Conservation (phyloP, 2,329 filamentous ascomycete genomes). For the Arachnomyces sp. region DNA sequence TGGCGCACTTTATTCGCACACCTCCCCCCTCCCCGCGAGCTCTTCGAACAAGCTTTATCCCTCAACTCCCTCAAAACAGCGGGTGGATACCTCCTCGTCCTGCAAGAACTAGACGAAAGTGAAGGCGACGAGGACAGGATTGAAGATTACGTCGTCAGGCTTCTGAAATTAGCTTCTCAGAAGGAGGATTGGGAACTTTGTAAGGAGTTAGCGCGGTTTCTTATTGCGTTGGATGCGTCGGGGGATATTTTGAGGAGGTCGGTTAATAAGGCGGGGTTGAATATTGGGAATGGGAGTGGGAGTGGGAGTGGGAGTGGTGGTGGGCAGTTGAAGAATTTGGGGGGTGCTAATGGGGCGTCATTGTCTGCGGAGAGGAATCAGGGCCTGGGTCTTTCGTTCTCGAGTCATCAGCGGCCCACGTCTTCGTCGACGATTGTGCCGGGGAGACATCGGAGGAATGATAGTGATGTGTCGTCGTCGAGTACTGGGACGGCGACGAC, state of each 20-base stretch:
- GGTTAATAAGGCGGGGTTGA: conserved; percentile 32
- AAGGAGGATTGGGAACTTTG: conserved; percentile 93
- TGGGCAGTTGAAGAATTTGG: background rate
- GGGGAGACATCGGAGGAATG: conserved; percentile 2
- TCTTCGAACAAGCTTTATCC: conserved; percentile 87
- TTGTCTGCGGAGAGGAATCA: conserved; percentile 20
- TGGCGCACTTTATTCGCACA: conserved; percentile 93
- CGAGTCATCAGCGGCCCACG: conserved; percentile 23
- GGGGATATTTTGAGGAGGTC: conserved; percentile 61
- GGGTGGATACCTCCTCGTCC: conserved; percentile 87
- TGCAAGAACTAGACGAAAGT: conserved; percentile 63
- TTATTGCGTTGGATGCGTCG: conserved; percentile 82
- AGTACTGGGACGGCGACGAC: conserved; percentile 1
- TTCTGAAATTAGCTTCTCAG: conserved; percentile 70
- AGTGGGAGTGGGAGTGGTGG: conserved; percentile 8
- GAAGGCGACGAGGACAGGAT: conserved; percentile 43
- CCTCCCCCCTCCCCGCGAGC: conserved; percentile 76
- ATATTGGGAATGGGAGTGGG: conserved; percentile 18
- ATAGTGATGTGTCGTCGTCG: conserved; percentile 5
- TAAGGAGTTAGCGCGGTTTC: conserved; percentile 87
- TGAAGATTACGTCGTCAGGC: conserved; percentile 56
- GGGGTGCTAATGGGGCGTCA: background rate
- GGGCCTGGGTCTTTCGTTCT: conserved; percentile 27
- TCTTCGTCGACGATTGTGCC: conserved; percentile 24
- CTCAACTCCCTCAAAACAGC: conserved; percentile 86